phyloP scores from a whole-genome alignment of 257 asterid genomes.

The Phtheirospermum japonicum region DNA sequence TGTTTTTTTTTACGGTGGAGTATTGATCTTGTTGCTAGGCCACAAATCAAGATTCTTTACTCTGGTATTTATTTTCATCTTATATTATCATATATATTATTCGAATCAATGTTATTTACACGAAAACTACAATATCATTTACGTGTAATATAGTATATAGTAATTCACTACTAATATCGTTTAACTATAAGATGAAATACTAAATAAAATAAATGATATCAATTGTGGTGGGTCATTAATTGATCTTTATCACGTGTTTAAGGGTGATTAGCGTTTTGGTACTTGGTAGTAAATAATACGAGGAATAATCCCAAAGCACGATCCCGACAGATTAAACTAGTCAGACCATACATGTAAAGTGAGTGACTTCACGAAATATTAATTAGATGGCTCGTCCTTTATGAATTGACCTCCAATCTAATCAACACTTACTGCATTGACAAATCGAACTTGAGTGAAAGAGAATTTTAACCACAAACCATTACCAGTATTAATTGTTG shows the following conservation, averaged over 20 bases:
- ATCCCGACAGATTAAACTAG: conserved; percentile 19
- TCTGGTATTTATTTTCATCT: too few species aligned
- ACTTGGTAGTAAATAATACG: conserved; percentile 15
- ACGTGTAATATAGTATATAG: too few species aligned
- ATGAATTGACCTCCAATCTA: conserved; percentile 9
- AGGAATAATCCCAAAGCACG: conserved; percentile 11
- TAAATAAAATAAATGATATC: too few species aligned
- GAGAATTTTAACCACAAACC: conserved; percentile 16
- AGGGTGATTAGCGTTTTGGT: background rate
- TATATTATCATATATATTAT: too few species aligned
- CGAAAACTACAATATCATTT: too few species aligned
- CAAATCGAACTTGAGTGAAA: background rate
- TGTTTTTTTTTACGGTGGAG: too few species aligned
- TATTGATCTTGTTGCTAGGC: too few species aligned
- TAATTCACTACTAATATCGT: too few species aligned
- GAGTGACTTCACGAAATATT: too few species aligned
- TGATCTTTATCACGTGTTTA: background rate
- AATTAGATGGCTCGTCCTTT: background rate
- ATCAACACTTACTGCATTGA: background rate
- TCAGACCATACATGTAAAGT: conserved; percentile 20
- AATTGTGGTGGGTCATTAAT: background rate
- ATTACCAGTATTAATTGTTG: background rate
- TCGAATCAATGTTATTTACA: too few species aligned
- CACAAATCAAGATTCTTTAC: too few species aligned
- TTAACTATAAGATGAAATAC: too few species aligned